Percentiles rank a stretch among this genome's conserved stretches.
Conservation (phyloP, 2,329 filamentous ascomycete genomes). For the Colletotrichum lentis region DNA sequence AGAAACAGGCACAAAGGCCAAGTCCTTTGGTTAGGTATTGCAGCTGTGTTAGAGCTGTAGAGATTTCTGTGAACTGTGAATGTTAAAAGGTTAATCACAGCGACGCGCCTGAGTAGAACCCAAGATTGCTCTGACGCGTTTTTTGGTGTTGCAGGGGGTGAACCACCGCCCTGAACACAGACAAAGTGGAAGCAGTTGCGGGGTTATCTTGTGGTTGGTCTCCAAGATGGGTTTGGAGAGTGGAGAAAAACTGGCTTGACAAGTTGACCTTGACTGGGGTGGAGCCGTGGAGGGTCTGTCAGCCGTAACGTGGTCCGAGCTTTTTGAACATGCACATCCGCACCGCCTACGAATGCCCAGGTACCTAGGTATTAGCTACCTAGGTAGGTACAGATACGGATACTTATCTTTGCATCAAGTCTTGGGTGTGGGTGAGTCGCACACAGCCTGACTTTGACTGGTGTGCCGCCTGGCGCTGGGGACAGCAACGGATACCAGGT, state of each 20-base stretch:
- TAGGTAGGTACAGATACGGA: no score
- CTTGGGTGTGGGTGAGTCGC: constrained; percentile 15
- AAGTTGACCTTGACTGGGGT: background rate
- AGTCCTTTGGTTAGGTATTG: background rate
- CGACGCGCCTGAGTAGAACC: constrained; percentile 10
- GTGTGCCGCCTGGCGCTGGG: constrained; percentile 4
- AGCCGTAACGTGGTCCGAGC: constrained; percentile 18
- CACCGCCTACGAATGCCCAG: no score
- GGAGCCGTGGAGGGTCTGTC: background rate
- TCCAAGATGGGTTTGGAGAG: constrained; percentile 2
- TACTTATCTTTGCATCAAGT: background rate
- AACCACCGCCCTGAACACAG: background rate
- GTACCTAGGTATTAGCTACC: no score
- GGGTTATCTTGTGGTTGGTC: constrained; percentile 16
- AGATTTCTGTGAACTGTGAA: background rate
- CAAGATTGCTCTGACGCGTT: constrained; percentile 17
- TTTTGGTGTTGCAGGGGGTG: constrained; percentile 19
- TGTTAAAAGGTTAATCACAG: background rate
- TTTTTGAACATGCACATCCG: background rate
- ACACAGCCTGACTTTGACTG: background rate
- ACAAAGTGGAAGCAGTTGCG: constrained; percentile 23
- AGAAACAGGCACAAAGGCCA: background rate
- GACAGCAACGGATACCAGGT: constrained; percentile 19
- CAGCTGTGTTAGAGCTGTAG: background rate
- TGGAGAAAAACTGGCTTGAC: background rate